Evolutionary conservation across 75 land plant genomes (phyloP).

Genomic region (Pinus taeda): DNA sequence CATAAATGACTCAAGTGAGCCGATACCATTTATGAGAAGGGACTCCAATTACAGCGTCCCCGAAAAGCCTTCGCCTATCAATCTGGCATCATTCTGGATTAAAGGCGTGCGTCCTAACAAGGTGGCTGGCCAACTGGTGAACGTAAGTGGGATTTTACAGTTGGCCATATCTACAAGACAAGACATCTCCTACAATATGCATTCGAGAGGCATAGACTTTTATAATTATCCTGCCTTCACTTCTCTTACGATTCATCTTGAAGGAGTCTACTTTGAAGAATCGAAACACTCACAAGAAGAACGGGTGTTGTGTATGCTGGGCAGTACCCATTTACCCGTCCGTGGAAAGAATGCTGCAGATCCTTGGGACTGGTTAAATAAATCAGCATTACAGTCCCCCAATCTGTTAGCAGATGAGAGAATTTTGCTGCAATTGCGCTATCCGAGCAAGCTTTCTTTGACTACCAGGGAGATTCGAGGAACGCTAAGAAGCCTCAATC

Average conservation of each 20-base stretch:
- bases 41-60: not conserved
- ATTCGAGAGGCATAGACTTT: slow-evolving; percentile 10
- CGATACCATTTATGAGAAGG: too few relatives aligned
- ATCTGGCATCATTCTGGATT: slow-evolving; percentile 35
- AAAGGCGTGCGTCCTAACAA: slow-evolving; percentile 17
- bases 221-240: slow-evolving; percentile 32
- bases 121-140: slow-evolving; percentile 19
- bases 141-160: slow-evolving; percentile 30
- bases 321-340: slow-evolving; percentile 37
- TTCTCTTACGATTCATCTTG: slow-evolving; percentile 24
- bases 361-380: slow-evolving; percentile 45
- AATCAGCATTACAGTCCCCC: slow-evolving; percentile 5
- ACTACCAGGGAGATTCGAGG: slow-evolving; percentile 40
- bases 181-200: not conserved
- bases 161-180: slow-evolving; percentile 25
- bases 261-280: slow-evolving; percentile 53
- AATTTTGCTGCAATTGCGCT: slow-evolving; percentile 42
- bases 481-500: slow-evolving; percentile 46
- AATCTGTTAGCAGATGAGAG: slow-evolving; percentile 24
- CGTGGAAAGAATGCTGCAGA: slow-evolving; percentile 26
- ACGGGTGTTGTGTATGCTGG: slow-evolving; percentile 57
- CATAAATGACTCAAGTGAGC: not conserved
- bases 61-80: slow-evolving; percentile 11
- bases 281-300: slow-evolving; percentile 31
- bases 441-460: slow-evolving; percentile 35